Evolutionary conservation across 345 rosid genomes (phyloP).

Genomic region (Corchorus capsularis): DNA sequence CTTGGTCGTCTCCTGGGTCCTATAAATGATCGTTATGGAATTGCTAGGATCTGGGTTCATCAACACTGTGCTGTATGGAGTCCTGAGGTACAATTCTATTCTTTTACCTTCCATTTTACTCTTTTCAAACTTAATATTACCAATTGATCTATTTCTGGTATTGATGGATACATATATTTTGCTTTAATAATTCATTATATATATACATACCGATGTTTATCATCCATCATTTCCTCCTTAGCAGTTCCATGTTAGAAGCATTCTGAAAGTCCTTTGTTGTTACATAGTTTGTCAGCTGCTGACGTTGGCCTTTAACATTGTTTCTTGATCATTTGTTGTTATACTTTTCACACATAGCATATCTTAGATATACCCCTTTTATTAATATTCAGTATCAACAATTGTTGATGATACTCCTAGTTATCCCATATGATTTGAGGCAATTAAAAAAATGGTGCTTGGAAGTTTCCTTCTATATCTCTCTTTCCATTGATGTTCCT

Average conservation of each 20-base stretch:
- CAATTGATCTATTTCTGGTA: neutral
- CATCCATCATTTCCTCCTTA: neutral
- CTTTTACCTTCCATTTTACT: slow-evolving; percentile 15
- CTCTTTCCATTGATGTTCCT: neutral
- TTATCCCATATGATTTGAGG: too few species aligned
- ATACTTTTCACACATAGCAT: neutral
- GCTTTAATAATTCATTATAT: neutral
- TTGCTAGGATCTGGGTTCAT: slow-evolving; percentile 99
- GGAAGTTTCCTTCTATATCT: slow-evolving; percentile 18
- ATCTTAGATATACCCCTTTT: neutral
- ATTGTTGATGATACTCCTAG: neutral
- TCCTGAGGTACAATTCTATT: slow-evolving; percentile 71
- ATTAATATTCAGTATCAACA: too few species aligned
- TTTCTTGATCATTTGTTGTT: neutral
- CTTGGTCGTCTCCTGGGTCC: slow-evolving; percentile 96
- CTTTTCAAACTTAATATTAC: neutral
- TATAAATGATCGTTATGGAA: slow-evolving; percentile 89
- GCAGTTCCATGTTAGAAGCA: too few species aligned
- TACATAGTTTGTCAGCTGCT: neutral
- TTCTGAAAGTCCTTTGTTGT: too few species aligned
- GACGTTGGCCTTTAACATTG: neutral
- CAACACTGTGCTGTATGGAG: slow-evolving; percentile 99
- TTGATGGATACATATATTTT: neutral
- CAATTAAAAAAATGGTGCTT: too few species aligned
- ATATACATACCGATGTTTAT: neutral